phyloP scores from a whole-genome alignment of 139 green algal genomes.

The Pycnococcus provasolii region DNA sequence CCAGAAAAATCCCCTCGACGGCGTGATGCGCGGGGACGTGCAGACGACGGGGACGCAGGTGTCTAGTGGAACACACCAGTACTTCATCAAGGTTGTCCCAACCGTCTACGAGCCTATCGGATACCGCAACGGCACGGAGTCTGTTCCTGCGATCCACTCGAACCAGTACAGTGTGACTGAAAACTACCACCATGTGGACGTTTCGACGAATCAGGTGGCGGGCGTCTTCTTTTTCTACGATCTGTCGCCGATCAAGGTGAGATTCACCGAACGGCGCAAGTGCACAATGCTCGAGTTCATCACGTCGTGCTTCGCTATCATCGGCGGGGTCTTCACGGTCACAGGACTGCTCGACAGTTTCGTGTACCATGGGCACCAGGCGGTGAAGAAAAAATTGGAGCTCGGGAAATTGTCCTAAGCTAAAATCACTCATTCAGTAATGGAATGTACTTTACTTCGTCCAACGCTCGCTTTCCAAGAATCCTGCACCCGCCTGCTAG shows the following conservation, averaged over 20 bases:
- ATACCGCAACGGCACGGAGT: slow-evolving; percentile 31
- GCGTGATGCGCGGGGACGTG: slow-evolving; percentile 3
- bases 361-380: slow-evolving; percentile 66
- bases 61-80: slow-evolving; percentile 73
- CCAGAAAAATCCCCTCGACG: slow-evolving; percentile 39
- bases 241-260: slow-evolving; percentile 86
- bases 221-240: slow-evolving; percentile 99
- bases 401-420: slow-evolving; percentile 69
- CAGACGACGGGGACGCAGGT: not conserved
- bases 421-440: not conserved
- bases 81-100: slow-evolving; percentile 96
- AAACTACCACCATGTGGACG: slow-evolving; percentile 57
- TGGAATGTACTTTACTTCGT: not conserved
- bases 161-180: slow-evolving; percentile 97
- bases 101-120: slow-evolving; percentile 62
- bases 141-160: slow-evolving; percentile 38
- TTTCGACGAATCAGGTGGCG: slow-evolving; percentile 35
- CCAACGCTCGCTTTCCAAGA: too few species aligned
- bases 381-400: slow-evolving; percentile 91
- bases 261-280: slow-evolving; percentile 53
- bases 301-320: slow-evolving; percentile 85
- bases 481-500: too few species aligned
- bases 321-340: slow-evolving; percentile 93
- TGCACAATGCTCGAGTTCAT: slow-evolving; percentile 81
- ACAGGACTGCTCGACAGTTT: slow-evolving; percentile 77